A percentile compares a stretch with the other conserved stretches of the same genome.
Conservation (phyloP, 768 basidiomycete species). For the Arthromyces matolae region DNA sequence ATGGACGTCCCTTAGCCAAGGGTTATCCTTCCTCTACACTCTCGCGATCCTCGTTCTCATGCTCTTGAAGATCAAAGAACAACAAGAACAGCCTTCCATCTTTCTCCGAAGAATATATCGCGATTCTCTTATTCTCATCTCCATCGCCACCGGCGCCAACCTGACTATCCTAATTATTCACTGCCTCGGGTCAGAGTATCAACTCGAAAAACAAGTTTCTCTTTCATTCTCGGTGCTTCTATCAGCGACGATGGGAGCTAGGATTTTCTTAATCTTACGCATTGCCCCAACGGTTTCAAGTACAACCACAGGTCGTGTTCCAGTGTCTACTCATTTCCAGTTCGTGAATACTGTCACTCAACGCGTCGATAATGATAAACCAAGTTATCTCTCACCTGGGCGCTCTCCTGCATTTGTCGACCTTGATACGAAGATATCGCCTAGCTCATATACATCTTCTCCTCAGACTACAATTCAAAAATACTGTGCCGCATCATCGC, state of each 20-base stretch:
- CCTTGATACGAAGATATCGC: no score
- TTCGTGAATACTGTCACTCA: no score
- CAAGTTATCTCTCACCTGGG: no score
- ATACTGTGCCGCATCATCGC: no score
- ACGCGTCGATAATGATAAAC: no score
- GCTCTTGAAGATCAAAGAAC: constrained; percentile 5
- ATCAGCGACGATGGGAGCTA: constrained; percentile 12
- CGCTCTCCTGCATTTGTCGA: no score
- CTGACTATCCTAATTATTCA: constrained; percentile 6
- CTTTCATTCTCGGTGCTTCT: constrained; percentile 9
- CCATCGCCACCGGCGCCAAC: constrained; percentile 7
- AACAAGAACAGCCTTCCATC: constrained; percentile 1
- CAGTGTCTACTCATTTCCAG: neutral
- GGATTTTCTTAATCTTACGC: constrained; percentile 10
- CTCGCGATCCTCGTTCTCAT: constrained; percentile 5
- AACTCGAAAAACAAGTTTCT: constrained; percentile 5
- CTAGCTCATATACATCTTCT: no score
- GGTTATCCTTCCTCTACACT: constrained; percentile 9
- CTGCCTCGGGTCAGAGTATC: constrained; percentile 2
- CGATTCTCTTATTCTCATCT: constrained; percentile 5
- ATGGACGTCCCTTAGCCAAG: constrained; percentile 9
- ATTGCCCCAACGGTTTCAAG: neutral
- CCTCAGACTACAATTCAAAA: no score
- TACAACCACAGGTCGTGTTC: neutral
- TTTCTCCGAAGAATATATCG: neutral